Base-by-base conservation (phyloP, 495 filamentous ascomycete species). In the Talaromyces stipitatus region DNA sequence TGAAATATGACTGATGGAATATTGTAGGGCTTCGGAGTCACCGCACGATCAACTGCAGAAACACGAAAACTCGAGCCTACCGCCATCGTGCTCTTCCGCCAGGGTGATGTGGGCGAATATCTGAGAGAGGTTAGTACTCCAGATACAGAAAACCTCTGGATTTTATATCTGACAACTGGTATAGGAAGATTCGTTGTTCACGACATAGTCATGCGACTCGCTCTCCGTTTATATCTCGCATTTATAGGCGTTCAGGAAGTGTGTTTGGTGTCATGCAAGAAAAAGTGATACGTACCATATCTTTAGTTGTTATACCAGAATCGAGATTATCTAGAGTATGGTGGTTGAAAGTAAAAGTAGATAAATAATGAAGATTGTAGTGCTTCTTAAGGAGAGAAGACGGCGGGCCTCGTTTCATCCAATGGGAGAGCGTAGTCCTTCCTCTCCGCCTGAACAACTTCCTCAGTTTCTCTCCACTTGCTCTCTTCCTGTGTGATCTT, bases 41-140 rank as follows among this genome's bases (percentile, higher is more conserved):
- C 89, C 11, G 88, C 90, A 10, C 76, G 90, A 58, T 90, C 87
- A 55, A 95, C 89, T 10, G 82, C 85, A 38, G 91, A 97, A 67
- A 83, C 88, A 14, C 74, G 88, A 58, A 75, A 87, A 57, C 68
- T 97, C 54, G 92, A 97, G 48, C 94, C 94, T 0, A 98, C 95
- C 1, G 90, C 85, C 12, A 87, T 96, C 54, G 84, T 86, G 9
- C 81, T 85, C 28, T 96, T 95, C 69, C 75, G 90, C 61, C 90
- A 96, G 69, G 86, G 87, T 1, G 92, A 97, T 76, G 83, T 87
- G 65, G 92, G 94, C 45, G 90, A 96, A 68, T 98, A 95, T 64
- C 78, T 98, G 55, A 80, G 94, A 66, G 92, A 97, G 67, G 83
- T 77, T 61, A 54, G 63, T 60, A 16, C 43, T 20, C 46, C 7